Conservation (phyloP, 371 early-diverging fungal species). For the Mucor irregularis region DNA sequence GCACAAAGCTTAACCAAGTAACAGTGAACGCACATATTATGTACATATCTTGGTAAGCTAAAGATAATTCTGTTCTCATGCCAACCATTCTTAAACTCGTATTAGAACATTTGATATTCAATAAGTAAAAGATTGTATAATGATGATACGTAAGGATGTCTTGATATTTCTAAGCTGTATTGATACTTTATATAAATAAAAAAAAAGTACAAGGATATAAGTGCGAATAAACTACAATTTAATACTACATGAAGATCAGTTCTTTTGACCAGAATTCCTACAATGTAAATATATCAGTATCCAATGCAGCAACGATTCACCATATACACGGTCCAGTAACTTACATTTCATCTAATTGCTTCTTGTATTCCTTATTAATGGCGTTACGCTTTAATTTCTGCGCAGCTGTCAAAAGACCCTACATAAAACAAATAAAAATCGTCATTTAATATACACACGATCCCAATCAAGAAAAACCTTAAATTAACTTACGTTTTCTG, state of each 20-base stretch:
- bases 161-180: too few species aligned
- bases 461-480: constrained; percentile 4
- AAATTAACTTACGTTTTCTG: constrained; percentile 64
- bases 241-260: constrained; percentile 3
- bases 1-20: too few species aligned
- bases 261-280: constrained; percentile 36
- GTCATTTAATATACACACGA: constrained; percentile 6
- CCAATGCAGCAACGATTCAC: neutral
- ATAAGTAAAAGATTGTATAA: too few species aligned
- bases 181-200: too few species aligned
- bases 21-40: too few species aligned
- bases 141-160: too few species aligned
- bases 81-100: too few species aligned
- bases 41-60: too few species aligned
- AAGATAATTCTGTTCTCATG: too few species aligned
- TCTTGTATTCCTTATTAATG: constrained; percentile 62
- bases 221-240: too few species aligned
- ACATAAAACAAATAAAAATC: constrained; percentile 9
- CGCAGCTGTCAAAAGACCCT: constrained; percentile 84
- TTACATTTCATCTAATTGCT: constrained; percentile 67
- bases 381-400: constrained; percentile 89
- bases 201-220: too few species aligned
- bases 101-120: too few species aligned
- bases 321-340: neutral
- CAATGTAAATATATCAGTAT: neutral